These are phyloP conservation scores for Yueomyces sp. DNA, from an alignment of 805 yeast species.

Conservation along the genomic window DNA sequence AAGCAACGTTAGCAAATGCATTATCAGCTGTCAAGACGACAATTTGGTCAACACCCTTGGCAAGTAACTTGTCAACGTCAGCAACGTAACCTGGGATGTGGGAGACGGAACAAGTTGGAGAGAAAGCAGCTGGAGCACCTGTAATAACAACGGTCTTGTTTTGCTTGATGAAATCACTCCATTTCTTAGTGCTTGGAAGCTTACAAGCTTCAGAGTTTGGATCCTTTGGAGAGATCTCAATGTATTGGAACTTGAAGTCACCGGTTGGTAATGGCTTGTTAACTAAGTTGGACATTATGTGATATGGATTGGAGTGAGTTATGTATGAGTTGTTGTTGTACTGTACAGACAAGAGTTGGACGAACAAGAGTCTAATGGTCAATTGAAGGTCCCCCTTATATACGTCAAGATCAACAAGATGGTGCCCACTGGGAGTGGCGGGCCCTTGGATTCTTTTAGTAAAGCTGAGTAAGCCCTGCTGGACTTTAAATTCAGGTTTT, in stretches of 20 bases:
- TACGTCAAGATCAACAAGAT: no score
- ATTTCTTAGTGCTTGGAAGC: conserved; percentile 14
- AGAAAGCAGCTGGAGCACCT: conserved; percentile 78
- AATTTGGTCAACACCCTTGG: conserved; percentile 50
- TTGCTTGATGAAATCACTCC: conserved; percentile 17
- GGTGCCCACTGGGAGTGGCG: no score
- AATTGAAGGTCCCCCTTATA: no score
- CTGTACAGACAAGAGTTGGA: no score
- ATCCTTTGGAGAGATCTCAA: conserved; percentile 13
- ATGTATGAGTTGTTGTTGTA: no score
- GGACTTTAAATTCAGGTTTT: no score
- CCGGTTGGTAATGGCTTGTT: conserved; percentile 16
- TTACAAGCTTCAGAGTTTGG: conserved; percentile 20
- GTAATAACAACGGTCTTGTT: conserved; percentile 52
- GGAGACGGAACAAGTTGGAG: conserved; percentile 64
- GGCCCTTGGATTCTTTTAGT: no score
- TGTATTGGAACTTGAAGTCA: conserved; percentile 21
- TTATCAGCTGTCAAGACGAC: conserved; percentile 56
- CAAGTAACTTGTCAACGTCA: conserved; percentile 33
- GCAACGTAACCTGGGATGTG: conserved; percentile 59
- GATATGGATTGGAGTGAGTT: no score
- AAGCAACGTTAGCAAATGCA: conserved; percentile 57
- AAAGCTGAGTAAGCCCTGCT: no score
- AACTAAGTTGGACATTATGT: conserved; percentile 10
- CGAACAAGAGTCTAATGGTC: no score